These are phyloP conservation scores for Rhodomyrtus tomentosa DNA, from an alignment of 345 rosid genomes.

Conservation along the genomic window DNA sequence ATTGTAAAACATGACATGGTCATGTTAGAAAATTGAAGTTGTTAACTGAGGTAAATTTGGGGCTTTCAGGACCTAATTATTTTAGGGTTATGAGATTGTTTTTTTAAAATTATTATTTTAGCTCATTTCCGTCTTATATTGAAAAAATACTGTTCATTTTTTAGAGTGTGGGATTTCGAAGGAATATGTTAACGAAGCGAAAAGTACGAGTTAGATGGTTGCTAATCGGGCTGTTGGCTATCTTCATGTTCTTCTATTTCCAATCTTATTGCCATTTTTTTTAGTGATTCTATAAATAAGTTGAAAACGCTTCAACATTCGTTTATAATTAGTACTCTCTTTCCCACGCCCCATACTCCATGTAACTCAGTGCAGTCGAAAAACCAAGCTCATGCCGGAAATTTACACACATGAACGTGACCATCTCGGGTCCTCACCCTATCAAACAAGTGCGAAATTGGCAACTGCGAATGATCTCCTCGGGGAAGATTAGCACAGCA, in stretches of 20 bases:
- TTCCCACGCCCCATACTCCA: too few species aligned
- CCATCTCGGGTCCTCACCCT: constrained; percentile 52
- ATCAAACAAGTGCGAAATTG: constrained; percentile 43
- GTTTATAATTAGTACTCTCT: too few species aligned
- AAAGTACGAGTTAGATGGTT: not conserved
- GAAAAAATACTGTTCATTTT: not conserved
- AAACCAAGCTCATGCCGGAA: too few species aligned
- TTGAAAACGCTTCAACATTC: too few species aligned
- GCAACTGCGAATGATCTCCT: constrained; percentile 27
- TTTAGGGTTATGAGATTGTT: not conserved
- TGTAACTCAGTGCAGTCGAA: too few species aligned
- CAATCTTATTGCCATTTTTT: too few species aligned
- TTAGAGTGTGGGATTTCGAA: not conserved
- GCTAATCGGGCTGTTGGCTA: too few species aligned
- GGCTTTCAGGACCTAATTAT: not conserved
- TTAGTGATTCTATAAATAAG: too few species aligned
- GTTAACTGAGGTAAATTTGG: not conserved
- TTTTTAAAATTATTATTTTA: not conserved
- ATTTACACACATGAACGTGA: constrained; percentile 13
- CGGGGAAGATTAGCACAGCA: too few species aligned
- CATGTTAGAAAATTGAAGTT: not conserved
- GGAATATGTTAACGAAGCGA: not conserved
- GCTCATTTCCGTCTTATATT: not conserved
- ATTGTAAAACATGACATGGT: not conserved
- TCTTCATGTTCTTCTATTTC: too few species aligned